Base-by-base conservation (phyloP, 140 eudicot genomes). In the Erigeron philadelphicus region DNA sequence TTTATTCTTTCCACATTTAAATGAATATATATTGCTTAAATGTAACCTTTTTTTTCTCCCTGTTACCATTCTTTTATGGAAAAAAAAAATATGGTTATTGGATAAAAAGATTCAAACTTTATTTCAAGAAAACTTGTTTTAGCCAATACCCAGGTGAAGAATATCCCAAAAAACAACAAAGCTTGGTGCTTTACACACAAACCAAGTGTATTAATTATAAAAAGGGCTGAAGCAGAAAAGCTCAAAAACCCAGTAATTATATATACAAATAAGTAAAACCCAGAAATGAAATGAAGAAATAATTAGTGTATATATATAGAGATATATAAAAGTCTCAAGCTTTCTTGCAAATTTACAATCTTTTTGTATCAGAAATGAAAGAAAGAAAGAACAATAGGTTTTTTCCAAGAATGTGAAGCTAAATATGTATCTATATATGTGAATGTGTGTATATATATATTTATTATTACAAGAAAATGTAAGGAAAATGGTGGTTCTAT, bases 11-110 rank as follows among this genome's bases (percentile, higher is more conserved):
- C 91, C 89, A 86, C 98, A 84, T 56, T 66, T 76, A 56, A 88
- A 91, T 55, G 98, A 42, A 63, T 88, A 92, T 85, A 86, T 81
- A 85, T 86, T 92, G 90, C 95, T 82, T 41, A 88, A 83, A 73
- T 84, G 83, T n/a, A 84, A 44, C 80, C 77, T 86, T 72, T 55
- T 80, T 57, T 74, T 88, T 60, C 75, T 76, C 23, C 88, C 77
- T 75, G 70, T 75, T 7, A 60, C 69, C 70, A 61, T 81, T 85
- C 70, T 83, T 66, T 54, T 60, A 1, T 77, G 21, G n/a, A n/a
- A 44, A 49, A 46, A 12, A 18, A 21, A 1, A 1, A n/a, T 57
- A 65, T 42, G 41, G 16, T 56, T 52, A 48, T 42, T 49, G 58
- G 11, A 48, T 35, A 23, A 62, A 13, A 53, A 71, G 12, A 25